Base-by-base conservation (phyloP, 139 green algal genomes). In the Chlamydomonas urium region DNA sequence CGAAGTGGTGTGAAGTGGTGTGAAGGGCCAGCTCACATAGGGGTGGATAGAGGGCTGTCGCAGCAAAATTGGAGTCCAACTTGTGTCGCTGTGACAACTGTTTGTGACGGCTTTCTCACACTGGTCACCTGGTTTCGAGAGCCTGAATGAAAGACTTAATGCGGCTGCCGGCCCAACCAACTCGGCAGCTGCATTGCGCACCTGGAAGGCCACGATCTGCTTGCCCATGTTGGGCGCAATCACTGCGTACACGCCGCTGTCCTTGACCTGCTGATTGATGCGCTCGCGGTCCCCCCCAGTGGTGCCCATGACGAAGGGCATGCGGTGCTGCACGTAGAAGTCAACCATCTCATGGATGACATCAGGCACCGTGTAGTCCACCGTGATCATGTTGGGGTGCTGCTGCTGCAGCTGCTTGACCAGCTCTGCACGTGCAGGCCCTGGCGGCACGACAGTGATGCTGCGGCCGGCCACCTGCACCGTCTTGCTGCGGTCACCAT, bases 201-300 rank as follows among this genome's bases (percentile, higher is more conserved):
- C 67, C 60, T 85, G 79, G 73, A 96, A 92, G 2, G 88, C 90
- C n/a, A 94, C 90, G 10, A 87, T 89, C 83, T 98, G 95, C 87
- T 99, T 99, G 62, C 95, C 95, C 95, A 99, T 99, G 69, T 99
- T 92, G 14, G 96, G 93, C 2, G 96, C 96, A 38, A 99, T 97
- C 1, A 99, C 94, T 10, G 94, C 94, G 74, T 95, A 96, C 21
- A 82, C 47, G 17, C 79, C 85, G 2, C 85, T 72, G 1, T 66
- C 76, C 28, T 82, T 21, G 4, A 92, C 88, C 47, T 81, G 38
- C 63, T 38, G 14, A 6, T 14, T 29, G 19, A 68, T 68, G 8
- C 60, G 33, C 32, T 48, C 33, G n/a, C 96, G 73, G 79, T 99
- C 94, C 0, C 94, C 96, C 4, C 96, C 96, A 0, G 95, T 98